phyloP scores from a whole-genome alignment of 2,329 filamentous ascomycete genomes.

The Cladosporium sp. region DNA sequence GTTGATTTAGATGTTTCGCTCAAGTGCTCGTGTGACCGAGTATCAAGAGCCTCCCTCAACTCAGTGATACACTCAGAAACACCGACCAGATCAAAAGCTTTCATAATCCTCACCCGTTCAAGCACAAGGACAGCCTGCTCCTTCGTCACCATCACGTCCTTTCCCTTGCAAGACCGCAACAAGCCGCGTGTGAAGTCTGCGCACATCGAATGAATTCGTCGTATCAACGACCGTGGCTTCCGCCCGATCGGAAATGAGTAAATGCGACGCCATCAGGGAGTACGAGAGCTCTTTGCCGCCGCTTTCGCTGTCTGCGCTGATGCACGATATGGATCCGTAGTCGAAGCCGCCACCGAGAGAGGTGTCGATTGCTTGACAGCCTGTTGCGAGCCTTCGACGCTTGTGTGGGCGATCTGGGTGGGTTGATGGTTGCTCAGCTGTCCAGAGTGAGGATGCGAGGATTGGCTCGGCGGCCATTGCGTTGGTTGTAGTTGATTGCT shows the following conservation, averaged over 20 bases:
- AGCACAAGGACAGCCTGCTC: constrained; percentile 35
- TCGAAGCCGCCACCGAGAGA: constrained; percentile 36
- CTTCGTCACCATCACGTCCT: constrained; percentile 17
- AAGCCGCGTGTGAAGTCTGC: constrained; percentile 32
- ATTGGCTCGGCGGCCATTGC: constrained; percentile 5
- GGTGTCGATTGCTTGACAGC: constrained; percentile 32
- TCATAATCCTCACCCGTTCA: constrained; percentile 45
- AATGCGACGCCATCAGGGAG: constrained; percentile 36
- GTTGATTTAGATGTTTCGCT: neutral
- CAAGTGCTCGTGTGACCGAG: neutral
- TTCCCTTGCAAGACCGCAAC: constrained; percentile 13
- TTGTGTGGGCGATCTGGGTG: neutral
- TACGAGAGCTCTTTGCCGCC: constrained; percentile 28
- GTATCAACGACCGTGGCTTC: constrained; percentile 44
- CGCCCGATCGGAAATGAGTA: constrained; percentile 28
- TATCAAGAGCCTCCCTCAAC: constrained; percentile 34
- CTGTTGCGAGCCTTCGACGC: constrained; percentile 19
- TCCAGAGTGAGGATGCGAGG: constrained; percentile 7
- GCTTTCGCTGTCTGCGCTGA: constrained; percentile 31
- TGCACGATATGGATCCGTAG: constrained; percentile 31
- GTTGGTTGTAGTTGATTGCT: neutral
- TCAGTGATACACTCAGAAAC: constrained; percentile 45
- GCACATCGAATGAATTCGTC: constrained; percentile 43
- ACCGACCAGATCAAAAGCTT: constrained; percentile 48
- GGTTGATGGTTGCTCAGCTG: neutral